Evolutionary conservation across 306 rosid species (phyloP).

Genomic region (Betula pendula): DNA sequence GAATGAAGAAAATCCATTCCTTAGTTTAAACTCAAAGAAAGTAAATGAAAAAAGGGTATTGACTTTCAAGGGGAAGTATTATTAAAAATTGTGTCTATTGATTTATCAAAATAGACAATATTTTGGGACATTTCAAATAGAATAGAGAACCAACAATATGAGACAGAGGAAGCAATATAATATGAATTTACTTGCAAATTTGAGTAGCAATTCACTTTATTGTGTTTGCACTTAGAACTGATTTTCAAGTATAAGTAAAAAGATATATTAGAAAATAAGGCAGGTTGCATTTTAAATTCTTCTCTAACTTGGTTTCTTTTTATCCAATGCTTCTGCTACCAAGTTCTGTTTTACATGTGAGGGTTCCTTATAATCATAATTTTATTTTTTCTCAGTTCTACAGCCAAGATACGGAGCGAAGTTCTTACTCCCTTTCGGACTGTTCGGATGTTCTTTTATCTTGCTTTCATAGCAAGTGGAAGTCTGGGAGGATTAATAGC

Average conservation of each 20-base stretch:
- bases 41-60: background rate
- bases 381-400: constrained; percentile 52
- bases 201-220: background rate
- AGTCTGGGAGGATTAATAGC: constrained; percentile 75
- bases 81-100: too few species aligned
- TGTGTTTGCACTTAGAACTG: background rate
- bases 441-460: constrained; percentile 14
- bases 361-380: constrained; percentile 47
- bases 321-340: constrained; percentile 41
- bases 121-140: too few species aligned
- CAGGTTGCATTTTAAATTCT: background rate
- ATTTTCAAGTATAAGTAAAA: background rate
- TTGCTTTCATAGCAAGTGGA: constrained; percentile 68
- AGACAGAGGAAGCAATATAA: background rate
- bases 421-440: constrained; percentile 15
- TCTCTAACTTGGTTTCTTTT: constrained; percentile 17
- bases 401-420: constrained; percentile 74
- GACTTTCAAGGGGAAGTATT: too few species aligned
- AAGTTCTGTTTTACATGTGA: constrained; percentile 49
- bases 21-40: background rate
- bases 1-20: too few species aligned
- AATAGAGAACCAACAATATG: too few species aligned
- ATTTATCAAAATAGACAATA: background rate
- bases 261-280: background rate
- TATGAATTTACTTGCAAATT: background rate